Evolutionary conservation across 225 moss, liverwort and hornwort species (phyloP).

Genomic region (Asterella californica): DNA sequence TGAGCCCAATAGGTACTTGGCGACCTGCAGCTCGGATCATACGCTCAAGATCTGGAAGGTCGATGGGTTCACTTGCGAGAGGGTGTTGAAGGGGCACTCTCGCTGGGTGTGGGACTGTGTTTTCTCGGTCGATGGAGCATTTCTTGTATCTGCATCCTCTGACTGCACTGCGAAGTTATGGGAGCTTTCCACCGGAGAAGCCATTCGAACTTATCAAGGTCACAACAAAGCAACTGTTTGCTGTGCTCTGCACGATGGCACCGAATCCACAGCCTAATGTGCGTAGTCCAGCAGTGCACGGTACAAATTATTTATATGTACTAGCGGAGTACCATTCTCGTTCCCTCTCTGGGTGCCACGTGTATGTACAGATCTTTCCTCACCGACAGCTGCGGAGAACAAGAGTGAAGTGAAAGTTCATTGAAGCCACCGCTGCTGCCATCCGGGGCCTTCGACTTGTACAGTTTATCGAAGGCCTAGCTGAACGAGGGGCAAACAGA

Average conservation of each 20-base stretch:
- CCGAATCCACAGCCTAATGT: slow-evolving; percentile 54
- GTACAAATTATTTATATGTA: not conserved
- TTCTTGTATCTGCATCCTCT: slow-evolving; percentile 86
- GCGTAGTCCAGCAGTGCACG: not conserved
- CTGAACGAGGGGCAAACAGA: not conserved
- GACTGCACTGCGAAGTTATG: slow-evolving; percentile 79
- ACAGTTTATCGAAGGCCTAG: slow-evolving; percentile 9
- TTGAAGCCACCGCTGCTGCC: not conserved
- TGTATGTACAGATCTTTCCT: slow-evolving; percentile 10
- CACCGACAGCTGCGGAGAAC: not conserved
- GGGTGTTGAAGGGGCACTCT: slow-evolving; percentile 69
- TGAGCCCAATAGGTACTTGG: slow-evolving; percentile 82
- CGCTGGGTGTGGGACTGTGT: slow-evolving; percentile 99
- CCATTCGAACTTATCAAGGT: slow-evolving; percentile 76
- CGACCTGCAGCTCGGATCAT: slow-evolving; percentile 85
- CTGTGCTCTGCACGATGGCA: slow-evolving; percentile 95
- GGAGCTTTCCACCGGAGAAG: slow-evolving; percentile 84
- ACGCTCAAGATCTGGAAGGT: slow-evolving; percentile 96
- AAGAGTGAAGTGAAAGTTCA: not conserved
- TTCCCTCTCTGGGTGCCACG: not conserved
- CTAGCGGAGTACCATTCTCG: not conserved
- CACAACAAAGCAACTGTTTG: slow-evolving; percentile 93
- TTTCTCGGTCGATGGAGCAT: slow-evolving; percentile 94
- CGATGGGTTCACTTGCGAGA: slow-evolving; percentile 67
- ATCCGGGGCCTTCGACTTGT: slow-evolving; percentile 1